Percentiles rank a stretch among this genome's conserved stretches.
Conservation (phyloP, 2,329 filamentous ascomycete genomes). For the Fusarium nurragi region DNA sequence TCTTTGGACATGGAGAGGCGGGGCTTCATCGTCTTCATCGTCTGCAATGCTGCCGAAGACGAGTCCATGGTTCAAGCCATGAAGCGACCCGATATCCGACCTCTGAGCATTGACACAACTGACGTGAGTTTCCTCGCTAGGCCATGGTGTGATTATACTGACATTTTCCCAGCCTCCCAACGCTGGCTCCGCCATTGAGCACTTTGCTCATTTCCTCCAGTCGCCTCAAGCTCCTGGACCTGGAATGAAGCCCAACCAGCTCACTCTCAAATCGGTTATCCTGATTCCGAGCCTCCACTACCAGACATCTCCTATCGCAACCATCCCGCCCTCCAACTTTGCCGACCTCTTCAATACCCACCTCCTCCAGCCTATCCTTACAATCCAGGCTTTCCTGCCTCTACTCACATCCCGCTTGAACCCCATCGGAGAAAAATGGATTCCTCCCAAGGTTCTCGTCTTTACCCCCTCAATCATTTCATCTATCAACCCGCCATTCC, state of each 20-base stretch:
- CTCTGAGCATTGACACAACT: slow-evolving; percentile 83
- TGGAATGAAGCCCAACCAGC: slow-evolving; percentile 77
- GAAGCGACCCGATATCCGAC: slow-evolving; percentile 81
- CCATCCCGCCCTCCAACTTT: slow-evolving; percentile 83
- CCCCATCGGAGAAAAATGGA: slow-evolving; percentile 59
- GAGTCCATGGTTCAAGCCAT: slow-evolving; percentile 81
- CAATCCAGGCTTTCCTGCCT: slow-evolving; percentile 88
- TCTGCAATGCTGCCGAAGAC: slow-evolving; percentile 86
- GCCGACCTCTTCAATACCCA: slow-evolving; percentile 93
- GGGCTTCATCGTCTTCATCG: slow-evolving; percentile 92
- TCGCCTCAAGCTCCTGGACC: slow-evolving; percentile 80
- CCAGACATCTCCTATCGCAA: slow-evolving; percentile 84
- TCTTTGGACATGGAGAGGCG: slow-evolving; percentile 87
- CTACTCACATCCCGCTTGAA: slow-evolving; percentile 72
- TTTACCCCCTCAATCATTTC: slow-evolving; percentile 83
- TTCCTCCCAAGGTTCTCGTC: slow-evolving; percentile 75
- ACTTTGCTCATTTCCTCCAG: slow-evolving; percentile 76
- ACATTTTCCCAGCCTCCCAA: slow-evolving; percentile 66
- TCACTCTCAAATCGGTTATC: slow-evolving; percentile 81
- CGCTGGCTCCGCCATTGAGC: slow-evolving; percentile 74
- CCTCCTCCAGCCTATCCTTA: slow-evolving; percentile 87
- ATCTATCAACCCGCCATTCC: slow-evolving; percentile 81
- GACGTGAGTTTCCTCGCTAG: slow-evolving; percentile 64
- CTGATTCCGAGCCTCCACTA: slow-evolving; percentile 85
- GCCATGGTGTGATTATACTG: slow-evolving; percentile 1